A percentile compares a stretch with the other conserved stretches of the same genome.
Conservation (phyloP, 257 asterid species). For the Penstemon newberryi region DNA sequence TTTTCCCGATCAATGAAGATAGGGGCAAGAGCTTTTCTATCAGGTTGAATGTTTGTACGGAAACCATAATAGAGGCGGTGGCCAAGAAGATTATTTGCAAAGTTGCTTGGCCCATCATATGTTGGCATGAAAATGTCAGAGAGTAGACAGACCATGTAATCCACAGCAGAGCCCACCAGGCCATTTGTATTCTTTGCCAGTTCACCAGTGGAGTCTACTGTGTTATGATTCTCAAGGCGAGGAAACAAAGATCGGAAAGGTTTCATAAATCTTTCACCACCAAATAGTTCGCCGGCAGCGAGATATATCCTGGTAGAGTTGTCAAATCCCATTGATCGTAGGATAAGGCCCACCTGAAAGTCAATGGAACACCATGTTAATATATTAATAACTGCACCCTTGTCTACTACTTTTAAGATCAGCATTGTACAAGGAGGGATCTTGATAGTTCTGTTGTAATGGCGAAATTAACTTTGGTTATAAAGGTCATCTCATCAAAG, state of each 20-base stretch:
- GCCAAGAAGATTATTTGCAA: slow-evolving; percentile 93
- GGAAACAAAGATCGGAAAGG: slow-evolving; percentile 83
- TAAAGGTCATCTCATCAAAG: background rate
- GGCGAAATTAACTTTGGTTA: background rate
- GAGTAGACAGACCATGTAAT: slow-evolving; percentile 96
- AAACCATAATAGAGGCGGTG: slow-evolving; percentile 97
- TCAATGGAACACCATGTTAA: slow-evolving; percentile 15
- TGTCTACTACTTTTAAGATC: background rate
- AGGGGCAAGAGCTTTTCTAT: slow-evolving; percentile 88
- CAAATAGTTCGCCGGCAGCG: slow-evolving; percentile 95
- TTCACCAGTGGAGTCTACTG: slow-evolving; percentile 59
- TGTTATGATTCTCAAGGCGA: slow-evolving; percentile 79
- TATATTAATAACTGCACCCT: slow-evolving; percentile 15
- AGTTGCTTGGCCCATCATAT: slow-evolving; percentile 97
- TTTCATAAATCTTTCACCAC: slow-evolving; percentile 89
- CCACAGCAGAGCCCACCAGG: slow-evolving; percentile 90
- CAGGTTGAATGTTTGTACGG: slow-evolving; percentile 84
- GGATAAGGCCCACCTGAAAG: slow-evolving; percentile 86
- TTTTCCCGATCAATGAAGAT: slow-evolving; percentile 72
- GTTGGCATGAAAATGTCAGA: slow-evolving; percentile 97
- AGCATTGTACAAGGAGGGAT: background rate
- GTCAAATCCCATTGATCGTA: slow-evolving; percentile 80
- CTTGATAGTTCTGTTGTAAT: background rate
- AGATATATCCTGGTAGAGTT: slow-evolving; percentile 87
- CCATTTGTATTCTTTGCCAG: slow-evolving; percentile 58